Evolutionary conservation across 345 rosid species (phyloP).

Genomic region (Populus tremula): DNA sequence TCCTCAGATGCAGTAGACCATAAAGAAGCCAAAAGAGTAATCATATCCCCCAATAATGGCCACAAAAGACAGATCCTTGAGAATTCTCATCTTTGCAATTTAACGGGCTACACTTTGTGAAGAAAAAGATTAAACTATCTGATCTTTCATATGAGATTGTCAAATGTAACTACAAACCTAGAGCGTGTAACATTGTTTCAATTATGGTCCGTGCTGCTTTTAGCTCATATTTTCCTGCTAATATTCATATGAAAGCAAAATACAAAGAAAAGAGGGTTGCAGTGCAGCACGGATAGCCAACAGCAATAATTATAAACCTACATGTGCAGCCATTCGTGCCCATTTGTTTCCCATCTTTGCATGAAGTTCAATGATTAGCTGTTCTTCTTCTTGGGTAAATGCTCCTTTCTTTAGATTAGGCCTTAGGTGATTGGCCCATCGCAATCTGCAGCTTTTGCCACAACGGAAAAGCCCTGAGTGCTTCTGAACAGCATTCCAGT

Average conservation of each 20-base stretch:
- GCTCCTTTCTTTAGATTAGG: slow-evolving; percentile 98
- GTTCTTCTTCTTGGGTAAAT: slow-evolving; percentile 88
- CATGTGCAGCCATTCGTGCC: slow-evolving; percentile 98
- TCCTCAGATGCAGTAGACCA: neutral
- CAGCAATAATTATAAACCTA: slow-evolving; percentile 37
- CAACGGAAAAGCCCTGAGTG: slow-evolving; percentile 82
- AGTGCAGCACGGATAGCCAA: neutral
- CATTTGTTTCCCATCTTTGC: slow-evolving; percentile 97
- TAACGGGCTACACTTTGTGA: neutral
- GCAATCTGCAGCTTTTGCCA: slow-evolving; percentile 95
- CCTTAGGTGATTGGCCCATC: slow-evolving; percentile 98
- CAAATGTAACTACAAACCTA: neutral
- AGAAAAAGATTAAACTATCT: neutral
- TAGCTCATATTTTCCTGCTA: neutral
- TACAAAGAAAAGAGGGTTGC: neutral
- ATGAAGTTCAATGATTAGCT: slow-evolving; percentile 81
- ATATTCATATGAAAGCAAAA: neutral
- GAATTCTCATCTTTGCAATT: neutral
- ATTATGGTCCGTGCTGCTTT: neutral
- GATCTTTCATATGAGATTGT: neutral
- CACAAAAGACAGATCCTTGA: neutral
- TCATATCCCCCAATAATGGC: neutral
- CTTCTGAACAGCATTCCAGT: slow-evolving; percentile 96
- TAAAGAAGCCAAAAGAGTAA: neutral
- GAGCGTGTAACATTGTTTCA: neutral